phyloP scores from a whole-genome alignment of 768 basidiomycete genomes.

The Lactarius vividus region DNA sequence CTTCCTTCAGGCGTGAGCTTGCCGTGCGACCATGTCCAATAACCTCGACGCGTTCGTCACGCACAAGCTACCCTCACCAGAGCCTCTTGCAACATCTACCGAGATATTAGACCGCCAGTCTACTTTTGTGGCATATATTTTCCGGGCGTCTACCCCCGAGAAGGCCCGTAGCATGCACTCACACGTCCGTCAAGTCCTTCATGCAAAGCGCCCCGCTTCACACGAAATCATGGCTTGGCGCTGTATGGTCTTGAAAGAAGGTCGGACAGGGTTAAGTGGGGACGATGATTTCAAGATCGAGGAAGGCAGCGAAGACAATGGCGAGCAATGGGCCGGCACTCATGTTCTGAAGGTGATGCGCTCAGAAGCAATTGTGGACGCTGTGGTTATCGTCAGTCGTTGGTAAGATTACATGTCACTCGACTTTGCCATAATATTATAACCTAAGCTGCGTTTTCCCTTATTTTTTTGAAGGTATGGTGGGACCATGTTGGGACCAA shows the following conservation, averaged over 20 bases:
- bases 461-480: constrained; percentile 57
- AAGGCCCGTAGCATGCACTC: constrained; percentile 50
- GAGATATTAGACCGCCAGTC: constrained; percentile 77
- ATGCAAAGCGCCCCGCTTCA: constrained; percentile 55
- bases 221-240: constrained; percentile 81
- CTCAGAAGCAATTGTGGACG: constrained; percentile 67
- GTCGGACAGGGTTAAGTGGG: constrained; percentile 61
- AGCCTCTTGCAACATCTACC: constrained; percentile 56
- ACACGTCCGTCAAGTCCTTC: constrained; percentile 56
- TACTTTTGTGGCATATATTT: constrained; percentile 65
- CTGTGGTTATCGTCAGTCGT: constrained; percentile 74
- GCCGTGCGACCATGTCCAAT: constrained; percentile 31
- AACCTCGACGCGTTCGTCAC: constrained; percentile 56
- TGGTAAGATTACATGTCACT: constrained; percentile 46
- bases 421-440: background rate
- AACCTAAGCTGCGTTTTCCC: background rate
- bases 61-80: constrained; percentile 43
- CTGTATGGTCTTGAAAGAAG: constrained; percentile 67
- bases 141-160: constrained; percentile 48
- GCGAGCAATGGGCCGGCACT: constrained; percentile 68
- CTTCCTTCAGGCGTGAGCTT: background rate
- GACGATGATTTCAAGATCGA: constrained; percentile 74
- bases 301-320: constrained; percentile 69
- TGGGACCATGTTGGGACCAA: constrained; percentile 75
- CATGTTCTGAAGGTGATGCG: constrained; percentile 67